Base-by-base conservation (phyloP, 257 asterid genomes). In the Ballota nigra region DNA sequence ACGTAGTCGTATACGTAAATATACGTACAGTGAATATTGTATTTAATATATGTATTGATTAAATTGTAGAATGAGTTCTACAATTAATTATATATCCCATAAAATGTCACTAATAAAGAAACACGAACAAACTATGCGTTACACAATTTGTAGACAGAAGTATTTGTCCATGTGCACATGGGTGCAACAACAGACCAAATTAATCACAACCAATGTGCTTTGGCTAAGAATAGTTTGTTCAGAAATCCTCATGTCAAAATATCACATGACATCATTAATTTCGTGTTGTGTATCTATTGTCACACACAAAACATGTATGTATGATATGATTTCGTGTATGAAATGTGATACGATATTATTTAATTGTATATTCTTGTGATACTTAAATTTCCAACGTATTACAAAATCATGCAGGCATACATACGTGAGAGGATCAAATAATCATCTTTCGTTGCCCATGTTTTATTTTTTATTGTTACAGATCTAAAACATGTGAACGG, bases 111-210 rank as follows among this genome's bases (percentile, higher is more conserved):
- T 18, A 16, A 28, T 49, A 49, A 20, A 23, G 19, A 18, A 67
- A 9, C 70, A 67, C 53, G n/a, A n/a, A n/a, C 22, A 66, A 36
- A 47, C 26, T 47, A 24, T 29, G 72, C 20, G 47, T 67, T 67
- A 15, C 31, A 24, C 15, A 56, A 36, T 24, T 36, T 1, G 29
- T 36, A 40, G 57, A 57, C 36, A 13, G 60, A 23, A 22, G 66
- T 34, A 11, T 68, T 38, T 57, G 20, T 8, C 68, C 67, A 70
- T 70, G 68, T 70, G 75, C 68, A n/a, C 6, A 47, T 8, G 59
- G 45, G 45, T 58, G 75, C 68, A 58, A 70, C 75, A 56, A 57
- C 68, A 70, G 41, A 57, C 66, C 74, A 69, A 22, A 56, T 70
- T 56, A 38, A 57, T 40, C 43, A 57, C 29, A n/a, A 57, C n/a